Evolutionary conservation across 192 early-diverging fungal species (phyloP).

Genomic region (Dimargaris verticillata): DNA sequence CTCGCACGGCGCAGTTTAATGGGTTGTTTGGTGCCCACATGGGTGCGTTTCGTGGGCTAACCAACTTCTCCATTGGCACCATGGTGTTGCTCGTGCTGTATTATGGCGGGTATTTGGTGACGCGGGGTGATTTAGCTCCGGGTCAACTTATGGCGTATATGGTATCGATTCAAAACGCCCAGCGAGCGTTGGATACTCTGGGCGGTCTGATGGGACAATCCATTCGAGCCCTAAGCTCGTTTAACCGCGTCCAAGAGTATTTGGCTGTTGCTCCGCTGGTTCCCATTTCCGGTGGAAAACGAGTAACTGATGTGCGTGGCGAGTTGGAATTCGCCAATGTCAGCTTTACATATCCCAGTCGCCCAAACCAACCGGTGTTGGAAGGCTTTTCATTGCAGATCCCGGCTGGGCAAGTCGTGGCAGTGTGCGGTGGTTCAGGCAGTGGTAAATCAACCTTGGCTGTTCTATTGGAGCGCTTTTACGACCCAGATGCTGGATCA

Average conservation of each 20-base stretch:
- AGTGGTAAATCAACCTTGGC: conserved; percentile 61
- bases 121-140: conserved; percentile 29
- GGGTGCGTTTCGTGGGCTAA: conserved; percentile 43
- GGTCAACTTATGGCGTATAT: conserved; percentile 47
- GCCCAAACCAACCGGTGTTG: conserved; percentile 22
- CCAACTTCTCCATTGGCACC: conserved; percentile 35
- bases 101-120: conserved; percentile 25
- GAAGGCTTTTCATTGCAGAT: conserved; percentile 25
- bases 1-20: conserved; percentile 20
- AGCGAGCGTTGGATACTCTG: conserved; percentile 38
- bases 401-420: conserved; percentile 25
- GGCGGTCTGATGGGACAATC: conserved; percentile 41
- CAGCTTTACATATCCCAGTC: conserved; percentile 31
- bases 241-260: conserved; percentile 36
- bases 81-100: conserved; percentile 41
- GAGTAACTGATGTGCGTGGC: conserved; percentile 21
- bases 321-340: conserved; percentile 33
- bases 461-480: conserved; percentile 57
- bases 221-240: conserved; percentile 33
- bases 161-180: conserved; percentile 42
- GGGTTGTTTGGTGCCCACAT: conserved; percentile 38
- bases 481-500: conserved; percentile 43
- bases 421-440: conserved; percentile 30
- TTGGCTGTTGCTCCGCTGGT: conserved; percentile 24
- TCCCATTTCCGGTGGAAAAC: conserved; percentile 23